These are phyloP conservation scores for Tolypocladium nubicola DNA, from an alignment of 2,329 filamentous ascomycete species.

Conservation along the genomic window DNA sequence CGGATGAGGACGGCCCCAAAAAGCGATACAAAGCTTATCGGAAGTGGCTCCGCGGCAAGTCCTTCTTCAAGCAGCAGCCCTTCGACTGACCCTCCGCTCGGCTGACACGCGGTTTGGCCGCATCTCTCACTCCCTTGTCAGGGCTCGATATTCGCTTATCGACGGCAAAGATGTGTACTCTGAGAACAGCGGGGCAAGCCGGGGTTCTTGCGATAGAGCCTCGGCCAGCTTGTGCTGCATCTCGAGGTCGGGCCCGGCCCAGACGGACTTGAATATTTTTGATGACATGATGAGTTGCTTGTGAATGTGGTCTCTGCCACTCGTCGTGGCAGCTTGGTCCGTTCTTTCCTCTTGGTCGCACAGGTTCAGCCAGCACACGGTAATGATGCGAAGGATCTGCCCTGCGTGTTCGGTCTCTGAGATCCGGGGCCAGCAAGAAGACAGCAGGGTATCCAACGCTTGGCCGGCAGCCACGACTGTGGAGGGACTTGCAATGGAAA, in stretches of 20 bases:
- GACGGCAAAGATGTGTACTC: neutral
- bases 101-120: neutral
- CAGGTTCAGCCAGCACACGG: conserved; percentile 52
- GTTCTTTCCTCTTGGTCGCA: conserved; percentile 18
- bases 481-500: conserved; percentile 43
- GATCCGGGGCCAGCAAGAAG: conserved; percentile 61
- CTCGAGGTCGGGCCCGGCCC: conserved; percentile 7
- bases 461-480: conserved; percentile 42
- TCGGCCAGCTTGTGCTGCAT: conserved; percentile 7
- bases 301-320: conserved; percentile 3
- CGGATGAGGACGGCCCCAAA: conserved; percentile 76
- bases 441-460: conserved; percentile 46
- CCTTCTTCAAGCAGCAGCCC: conserved; percentile 85
- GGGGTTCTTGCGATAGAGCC: conserved; percentile 14
- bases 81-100: conserved; percentile 32
- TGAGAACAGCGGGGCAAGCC: conserved; percentile 18
- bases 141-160: neutral
- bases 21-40: conserved; percentile 95
- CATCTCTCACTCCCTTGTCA: neutral
- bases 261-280: conserved; percentile 11
- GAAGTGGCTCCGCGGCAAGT: conserved; percentile 92
- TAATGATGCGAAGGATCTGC: conserved; percentile 52
- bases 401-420: conserved; percentile 41
- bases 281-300: conserved; percentile 10
- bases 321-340: neutral